Evolutionary conservation across 108 stramenopile genomes (phyloP), one percentile per base, ranked within the genome.

Genomic region (Schizochytrium sp.): DNA sequence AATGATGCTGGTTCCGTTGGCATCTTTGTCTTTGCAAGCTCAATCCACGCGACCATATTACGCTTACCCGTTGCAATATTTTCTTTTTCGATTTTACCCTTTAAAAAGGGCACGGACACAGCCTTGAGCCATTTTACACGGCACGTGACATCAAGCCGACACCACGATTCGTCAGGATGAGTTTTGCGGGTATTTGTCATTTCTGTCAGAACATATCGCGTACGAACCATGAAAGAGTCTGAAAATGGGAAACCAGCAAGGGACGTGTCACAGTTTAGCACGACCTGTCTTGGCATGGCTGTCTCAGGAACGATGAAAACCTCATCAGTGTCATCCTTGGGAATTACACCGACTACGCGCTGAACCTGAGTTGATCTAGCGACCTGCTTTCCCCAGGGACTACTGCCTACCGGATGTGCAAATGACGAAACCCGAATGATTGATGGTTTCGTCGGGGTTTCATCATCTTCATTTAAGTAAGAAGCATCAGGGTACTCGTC

Each of bases 91-190:
- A 83, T 83, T 53, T 83, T 83, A 28, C 76, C 47, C 28, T 83
- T 83, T n/a, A 83, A 40, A 83, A 83, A 83, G 47, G 76, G 76
- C n/a, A 83, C 76, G n/a, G 76, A 17, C 1, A 83, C 76, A 28
- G 76, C 53, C 2, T 83, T 83, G 76, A 83, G 76, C 76, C 76
- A 83, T 53, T 55, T 55, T n/a, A 83, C 55, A 12, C 76, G 76
- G 53, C 76, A 83, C 3, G 76, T 55, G 47, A 55, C 76, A 55
- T 83, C 50, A 12, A 83, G 53, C 38, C 53, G 47, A 53, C 76
- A 83, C 76, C 76, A 83, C 10, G 47, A n/a, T 50, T 83, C 76
- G 53, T 83, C 76, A 0, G 76, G 76, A 4, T 83, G 76, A 5
- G 76, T 55, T 40, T 83, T 83, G 53, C 53, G 47, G 8, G n/a